Evolutionary conservation across 1,284 basidiomycete genomes (phyloP).

Genomic region (Ganoderma lingzhi): DNA sequence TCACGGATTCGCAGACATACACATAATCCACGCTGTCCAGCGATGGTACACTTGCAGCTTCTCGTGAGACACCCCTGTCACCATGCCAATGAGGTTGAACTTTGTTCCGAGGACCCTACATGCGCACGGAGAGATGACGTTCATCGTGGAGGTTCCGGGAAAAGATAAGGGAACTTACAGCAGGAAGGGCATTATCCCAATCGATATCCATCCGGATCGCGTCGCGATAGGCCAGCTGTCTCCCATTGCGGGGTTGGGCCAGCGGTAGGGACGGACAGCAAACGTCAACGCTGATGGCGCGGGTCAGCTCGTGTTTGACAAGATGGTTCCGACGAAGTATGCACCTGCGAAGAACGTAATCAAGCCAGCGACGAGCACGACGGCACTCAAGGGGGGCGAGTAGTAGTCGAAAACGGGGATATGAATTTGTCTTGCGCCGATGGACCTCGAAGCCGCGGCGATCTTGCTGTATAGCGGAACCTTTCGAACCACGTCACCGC

Average conservation of each 20-base stretch:
- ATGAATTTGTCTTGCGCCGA: slow-evolving; percentile 39
- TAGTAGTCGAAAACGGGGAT: slow-evolving; percentile 38
- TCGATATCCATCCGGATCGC: slow-evolving; percentile 45
- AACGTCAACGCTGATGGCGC: slow-evolving; percentile 40
- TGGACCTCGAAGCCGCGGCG: slow-evolving; percentile 37
- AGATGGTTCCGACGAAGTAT: not conserved
- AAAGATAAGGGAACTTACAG: slow-evolving; percentile 34
- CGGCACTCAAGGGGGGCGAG: slow-evolving; percentile 44
- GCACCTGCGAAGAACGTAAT: slow-evolving; percentile 44
- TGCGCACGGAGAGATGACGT: not conserved
- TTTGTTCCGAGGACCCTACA: slow-evolving; percentile 49
- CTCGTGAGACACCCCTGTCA: slow-evolving; percentile 53
- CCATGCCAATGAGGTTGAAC: slow-evolving; percentile 47
- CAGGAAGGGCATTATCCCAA: slow-evolving; percentile 47
- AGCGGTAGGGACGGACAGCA: slow-evolving; percentile 45
- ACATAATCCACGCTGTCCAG: slow-evolving; percentile 48
- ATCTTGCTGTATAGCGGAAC: slow-evolving; percentile 30
- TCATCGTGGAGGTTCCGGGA: too few relatives aligned
- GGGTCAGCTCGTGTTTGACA: not conserved
- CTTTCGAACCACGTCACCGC: not conserved
- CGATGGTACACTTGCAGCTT: slow-evolving; percentile 55
- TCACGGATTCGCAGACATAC: slow-evolving; percentile 35
- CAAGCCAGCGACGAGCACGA: slow-evolving; percentile 41
- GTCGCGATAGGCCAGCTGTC: slow-evolving; percentile 48
- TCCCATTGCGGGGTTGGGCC: slow-evolving; percentile 45